phyloP scores from a whole-genome alignment of 83 land plant species.

The Picea abies region DNA sequence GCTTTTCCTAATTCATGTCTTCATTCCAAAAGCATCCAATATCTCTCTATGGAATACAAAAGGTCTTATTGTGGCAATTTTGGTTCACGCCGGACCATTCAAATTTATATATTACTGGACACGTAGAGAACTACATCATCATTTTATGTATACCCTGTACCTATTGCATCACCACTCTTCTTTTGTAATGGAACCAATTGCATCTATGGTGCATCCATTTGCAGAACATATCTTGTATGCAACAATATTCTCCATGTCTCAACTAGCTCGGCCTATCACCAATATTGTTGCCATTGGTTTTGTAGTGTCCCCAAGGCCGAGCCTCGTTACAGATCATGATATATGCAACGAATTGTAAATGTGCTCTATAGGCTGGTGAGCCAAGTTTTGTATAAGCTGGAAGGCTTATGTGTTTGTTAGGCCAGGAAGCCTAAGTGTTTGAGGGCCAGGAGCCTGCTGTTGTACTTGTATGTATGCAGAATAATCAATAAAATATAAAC shows the following conservation, averaged over 20 bases:
- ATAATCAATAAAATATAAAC: no score
- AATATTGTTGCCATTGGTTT: conserved; percentile 44
- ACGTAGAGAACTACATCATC: conserved; percentile 92
- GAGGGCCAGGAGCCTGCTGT: no score
- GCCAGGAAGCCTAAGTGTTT: no score
- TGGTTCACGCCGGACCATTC: conserved; percentile 72
- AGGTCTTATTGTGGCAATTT: conserved; percentile 43
- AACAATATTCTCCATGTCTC: conserved; percentile 48
- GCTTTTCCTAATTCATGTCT: background rate
- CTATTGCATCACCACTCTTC: conserved; percentile 96
- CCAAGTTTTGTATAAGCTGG: no score
- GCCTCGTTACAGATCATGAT: no score
- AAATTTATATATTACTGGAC: conserved; percentile 95
- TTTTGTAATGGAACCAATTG: conserved; percentile 84
- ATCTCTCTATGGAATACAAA: conserved; percentile 60
- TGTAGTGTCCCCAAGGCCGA: no score
- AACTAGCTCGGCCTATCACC: conserved; percentile 22
- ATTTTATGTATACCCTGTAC: conserved; percentile 74
- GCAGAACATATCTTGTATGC: conserved; percentile 73
- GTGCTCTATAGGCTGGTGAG: no score
- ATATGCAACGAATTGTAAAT: no score
- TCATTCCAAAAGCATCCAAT: background rate
- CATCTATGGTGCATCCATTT: conserved; percentile 88
- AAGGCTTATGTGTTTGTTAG: no score
- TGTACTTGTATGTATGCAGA: no score